A percentile compares a stretch with the other conserved stretches of the same genome.
Evolutionary conservation across 345 rosid species (phyloP).

Genomic region (Bretschneidera sinensis): DNA sequence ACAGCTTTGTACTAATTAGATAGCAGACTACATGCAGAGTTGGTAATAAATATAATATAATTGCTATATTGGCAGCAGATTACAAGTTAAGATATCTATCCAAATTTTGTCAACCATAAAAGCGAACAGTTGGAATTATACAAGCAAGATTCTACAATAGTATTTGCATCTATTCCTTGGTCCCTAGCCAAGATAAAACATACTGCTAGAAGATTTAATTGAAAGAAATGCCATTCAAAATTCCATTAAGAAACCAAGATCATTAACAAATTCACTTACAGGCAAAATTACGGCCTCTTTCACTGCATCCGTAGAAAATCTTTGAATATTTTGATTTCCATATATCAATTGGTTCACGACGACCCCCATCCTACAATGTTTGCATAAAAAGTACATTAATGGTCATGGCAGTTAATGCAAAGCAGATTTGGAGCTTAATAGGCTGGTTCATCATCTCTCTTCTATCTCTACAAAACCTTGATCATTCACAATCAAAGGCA

Average conservation of each 20-base stretch:
- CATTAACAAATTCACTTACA: conserved; percentile 40
- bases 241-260: background rate
- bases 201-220: background rate
- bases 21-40: background rate
- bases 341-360: conserved; percentile 60
- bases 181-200: background rate
- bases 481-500: no score
- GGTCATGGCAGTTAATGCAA: background rate
- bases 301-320: conserved; percentile 75
- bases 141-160: background rate
- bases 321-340: conserved; percentile 79
- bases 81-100: no score
- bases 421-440: background rate
- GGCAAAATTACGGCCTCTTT: conserved; percentile 56
- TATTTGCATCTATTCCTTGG: background rate
- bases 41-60: no score
- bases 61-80: background rate
- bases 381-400: background rate
- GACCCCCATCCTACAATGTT: conserved; percentile 43
- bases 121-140: no score
- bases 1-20: background rate
- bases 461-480: background rate
- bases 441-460: background rate
- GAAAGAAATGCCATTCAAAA: background rate
- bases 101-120: no score